Conservation (phyloP, 257 asterid species). For the Hygrophila difformis region DNA sequence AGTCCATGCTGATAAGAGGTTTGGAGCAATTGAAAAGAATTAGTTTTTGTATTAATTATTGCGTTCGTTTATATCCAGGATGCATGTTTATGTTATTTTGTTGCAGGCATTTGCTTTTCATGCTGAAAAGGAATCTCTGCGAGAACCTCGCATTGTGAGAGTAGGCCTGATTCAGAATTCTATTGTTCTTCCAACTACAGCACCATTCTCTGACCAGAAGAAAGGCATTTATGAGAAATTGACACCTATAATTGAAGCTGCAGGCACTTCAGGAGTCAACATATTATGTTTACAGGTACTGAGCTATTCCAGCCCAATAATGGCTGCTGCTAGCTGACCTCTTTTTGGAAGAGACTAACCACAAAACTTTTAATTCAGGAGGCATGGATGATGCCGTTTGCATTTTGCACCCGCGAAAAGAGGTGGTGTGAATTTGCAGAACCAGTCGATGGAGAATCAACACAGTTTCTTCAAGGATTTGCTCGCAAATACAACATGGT, state of each 20-base stretch:
- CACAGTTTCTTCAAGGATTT: slow-evolving; percentile 71
- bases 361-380: slow-evolving; percentile 36
- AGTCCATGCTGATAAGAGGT: too few species aligned
- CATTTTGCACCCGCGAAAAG: slow-evolving; percentile 96
- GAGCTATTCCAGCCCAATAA: too few species aligned
- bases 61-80: too few species aligned
- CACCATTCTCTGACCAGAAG: slow-evolving; percentile 63
- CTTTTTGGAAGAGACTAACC: slow-evolving; percentile 11
- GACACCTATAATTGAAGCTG: slow-evolving; percentile 77
- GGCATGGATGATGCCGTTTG: slow-evolving; percentile 99
- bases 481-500: slow-evolving; percentile 85
- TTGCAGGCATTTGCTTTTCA: slow-evolving; percentile 63
- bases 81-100: neutral
- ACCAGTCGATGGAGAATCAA: slow-evolving; percentile 90
- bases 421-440: slow-evolving; percentile 96
- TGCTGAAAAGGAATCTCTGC: slow-evolving; percentile 68
- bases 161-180: slow-evolving; percentile 90
- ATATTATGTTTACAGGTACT: slow-evolving; percentile 85
- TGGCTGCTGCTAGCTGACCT: neutral
- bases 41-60: too few species aligned
- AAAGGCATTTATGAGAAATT: slow-evolving; percentile 63
- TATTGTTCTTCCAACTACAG: slow-evolving; percentile 64
- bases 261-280: slow-evolving; percentile 82
- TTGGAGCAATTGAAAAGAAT: too few species aligned
- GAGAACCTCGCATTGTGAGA: slow-evolving; percentile 76